A percentile compares a stretch with the other conserved stretches of the same genome.
These are phyloP conservation scores for Plenodomus lindquistii DNA, from an alignment of 2,329 filamentous ascomycete species.

Conservation along the genomic window DNA sequence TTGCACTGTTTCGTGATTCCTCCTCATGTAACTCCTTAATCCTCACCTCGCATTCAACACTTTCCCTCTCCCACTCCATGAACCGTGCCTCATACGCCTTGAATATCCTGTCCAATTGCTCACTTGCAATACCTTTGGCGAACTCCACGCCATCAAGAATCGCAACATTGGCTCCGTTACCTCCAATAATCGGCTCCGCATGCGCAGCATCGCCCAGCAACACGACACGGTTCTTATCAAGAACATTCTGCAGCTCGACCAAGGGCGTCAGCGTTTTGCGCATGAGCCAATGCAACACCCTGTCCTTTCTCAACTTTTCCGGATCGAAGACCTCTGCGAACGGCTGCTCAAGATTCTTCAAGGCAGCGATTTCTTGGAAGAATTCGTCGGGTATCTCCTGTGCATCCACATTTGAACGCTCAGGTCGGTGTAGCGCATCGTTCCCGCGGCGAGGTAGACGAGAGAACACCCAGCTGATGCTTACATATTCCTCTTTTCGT, in stretches of 20 bases:
- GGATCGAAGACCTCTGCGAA: constrained; percentile 41
- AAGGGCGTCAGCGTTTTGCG: constrained; percentile 29
- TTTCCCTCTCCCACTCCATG: constrained; percentile 4
- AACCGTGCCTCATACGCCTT: constrained; percentile 7
- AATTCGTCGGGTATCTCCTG: constrained; percentile 42
- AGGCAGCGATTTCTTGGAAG: constrained; percentile 35
- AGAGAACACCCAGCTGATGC: constrained; percentile 48
- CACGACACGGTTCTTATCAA: constrained; percentile 1
- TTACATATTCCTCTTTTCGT: constrained; percentile 24
- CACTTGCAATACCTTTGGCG: constrained; percentile 5
- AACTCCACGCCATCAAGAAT: constrained; percentile 45
- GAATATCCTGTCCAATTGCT: neutral
- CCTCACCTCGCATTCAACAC: constrained; percentile 2
- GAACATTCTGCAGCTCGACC: constrained; percentile 23
- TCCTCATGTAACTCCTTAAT: constrained; percentile 7
- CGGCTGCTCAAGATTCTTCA: constrained; percentile 31
- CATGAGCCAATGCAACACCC: constrained; percentile 50
- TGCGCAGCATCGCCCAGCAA: constrained; percentile 47
- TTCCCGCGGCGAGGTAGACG: constrained; percentile 28
- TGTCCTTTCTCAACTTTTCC: constrained; percentile 36
- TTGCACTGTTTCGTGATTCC: neutral
- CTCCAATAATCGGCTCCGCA: constrained; percentile 47
- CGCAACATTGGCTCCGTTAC: constrained; percentile 46
- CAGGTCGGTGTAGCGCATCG: constrained; percentile 43
- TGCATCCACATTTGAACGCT: constrained; percentile 36